Conservation (phyloP, 352 stramenopile genomes). For the Phytophthora palmivora region DNA sequence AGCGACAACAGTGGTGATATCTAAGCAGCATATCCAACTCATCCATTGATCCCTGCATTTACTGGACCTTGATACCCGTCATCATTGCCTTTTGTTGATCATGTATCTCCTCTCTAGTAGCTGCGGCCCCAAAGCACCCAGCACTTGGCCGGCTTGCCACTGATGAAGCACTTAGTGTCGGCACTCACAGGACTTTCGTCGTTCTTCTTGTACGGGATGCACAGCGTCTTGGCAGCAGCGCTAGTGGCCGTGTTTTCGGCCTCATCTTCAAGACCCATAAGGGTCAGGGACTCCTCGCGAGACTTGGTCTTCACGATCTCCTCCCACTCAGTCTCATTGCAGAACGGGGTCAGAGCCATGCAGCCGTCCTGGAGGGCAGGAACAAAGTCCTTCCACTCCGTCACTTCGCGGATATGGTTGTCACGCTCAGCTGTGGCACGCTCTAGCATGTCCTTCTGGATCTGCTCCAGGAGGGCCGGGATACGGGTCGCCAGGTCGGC, state of each 20-base stretch:
- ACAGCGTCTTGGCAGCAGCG: slow-evolving; percentile 99
- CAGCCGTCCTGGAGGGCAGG: slow-evolving; percentile 96
- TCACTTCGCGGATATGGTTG: slow-evolving; percentile 94
- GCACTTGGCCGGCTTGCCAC: slow-evolving; percentile 95
- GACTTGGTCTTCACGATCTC: slow-evolving; percentile 86
- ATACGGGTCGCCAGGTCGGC: slow-evolving; percentile 81
- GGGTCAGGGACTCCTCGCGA: slow-evolving; percentile 74
- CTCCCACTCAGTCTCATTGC: slow-evolving; percentile 94
- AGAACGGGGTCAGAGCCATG: slow-evolving; percentile 98
- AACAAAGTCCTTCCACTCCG: slow-evolving; percentile 99
- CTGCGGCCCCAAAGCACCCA: slow-evolving; percentile 89
- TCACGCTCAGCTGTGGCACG: slow-evolving; percentile 94
- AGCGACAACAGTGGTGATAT: slow-evolving; percentile 16
- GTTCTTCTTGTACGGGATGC: slow-evolving; percentile 98
- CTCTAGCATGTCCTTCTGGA: slow-evolving; percentile 96
- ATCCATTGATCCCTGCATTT: slow-evolving; percentile 28
- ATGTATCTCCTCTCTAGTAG: slow-evolving; percentile 59
- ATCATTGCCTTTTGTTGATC: slow-evolving; percentile 1
- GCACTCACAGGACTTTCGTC: slow-evolving; percentile 76
- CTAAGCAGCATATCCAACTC: slow-evolving; percentile 22
- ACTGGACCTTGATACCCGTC: slow-evolving; percentile 6
- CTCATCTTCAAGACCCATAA: slow-evolving; percentile 84
- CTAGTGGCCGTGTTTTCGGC: slow-evolving; percentile 92
- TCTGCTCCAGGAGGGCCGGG: slow-evolving; percentile 89
- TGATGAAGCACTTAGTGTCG: slow-evolving; percentile 98